Evolutionary conservation across 768 basidiomycete genomes (phyloP).

Genomic region (Leucocoprinus birnbaumii): DNA sequence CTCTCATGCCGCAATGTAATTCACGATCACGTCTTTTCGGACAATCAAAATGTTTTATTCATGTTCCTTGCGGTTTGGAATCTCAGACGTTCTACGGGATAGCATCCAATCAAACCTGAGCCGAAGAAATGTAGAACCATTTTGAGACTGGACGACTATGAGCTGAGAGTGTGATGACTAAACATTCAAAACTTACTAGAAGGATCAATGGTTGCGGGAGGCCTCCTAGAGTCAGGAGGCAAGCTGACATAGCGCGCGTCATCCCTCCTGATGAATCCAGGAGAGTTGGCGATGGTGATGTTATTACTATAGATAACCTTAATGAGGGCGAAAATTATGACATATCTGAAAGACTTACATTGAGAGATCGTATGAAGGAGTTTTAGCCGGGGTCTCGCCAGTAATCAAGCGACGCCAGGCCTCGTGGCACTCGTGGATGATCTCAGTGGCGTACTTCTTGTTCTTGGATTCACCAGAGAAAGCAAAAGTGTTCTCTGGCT

Average conservation of each 20-base stretch:
- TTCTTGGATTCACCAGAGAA: conserved; percentile 99
- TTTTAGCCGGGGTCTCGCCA: conserved; percentile 77
- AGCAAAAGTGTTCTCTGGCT: conserved; percentile 97
- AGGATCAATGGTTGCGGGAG: conserved; percentile 87
- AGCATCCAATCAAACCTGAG: conserved; percentile 53
- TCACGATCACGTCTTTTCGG: neutral
- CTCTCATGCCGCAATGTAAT: conserved; percentile 7
- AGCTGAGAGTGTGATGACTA: neutral
- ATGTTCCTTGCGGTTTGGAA: neutral
- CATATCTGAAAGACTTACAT: conserved; percentile 57
- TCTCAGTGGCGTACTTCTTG: conserved; percentile 99
- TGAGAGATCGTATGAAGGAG: conserved; percentile 69
- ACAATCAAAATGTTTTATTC: conserved; percentile 4
- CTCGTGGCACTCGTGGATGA: conserved; percentile 98
- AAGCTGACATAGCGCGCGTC: conserved; percentile 64
- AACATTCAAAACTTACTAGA: conserved; percentile 58
- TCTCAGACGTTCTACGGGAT: conserved; percentile 17
- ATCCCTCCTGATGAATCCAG: conserved; percentile 59
- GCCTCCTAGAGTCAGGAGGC: conserved; percentile 77
- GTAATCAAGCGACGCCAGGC: conserved; percentile 93
- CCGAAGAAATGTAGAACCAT: conserved; percentile 94
- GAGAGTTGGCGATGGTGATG: conserved; percentile 71
- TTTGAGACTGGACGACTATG: conserved; percentile 60
- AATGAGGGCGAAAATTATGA: conserved; percentile 7
- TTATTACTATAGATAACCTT: conserved; percentile 57